Conservation (phyloP, 1,284 basidiomycete species). For the Grifola frondosa region DNA sequence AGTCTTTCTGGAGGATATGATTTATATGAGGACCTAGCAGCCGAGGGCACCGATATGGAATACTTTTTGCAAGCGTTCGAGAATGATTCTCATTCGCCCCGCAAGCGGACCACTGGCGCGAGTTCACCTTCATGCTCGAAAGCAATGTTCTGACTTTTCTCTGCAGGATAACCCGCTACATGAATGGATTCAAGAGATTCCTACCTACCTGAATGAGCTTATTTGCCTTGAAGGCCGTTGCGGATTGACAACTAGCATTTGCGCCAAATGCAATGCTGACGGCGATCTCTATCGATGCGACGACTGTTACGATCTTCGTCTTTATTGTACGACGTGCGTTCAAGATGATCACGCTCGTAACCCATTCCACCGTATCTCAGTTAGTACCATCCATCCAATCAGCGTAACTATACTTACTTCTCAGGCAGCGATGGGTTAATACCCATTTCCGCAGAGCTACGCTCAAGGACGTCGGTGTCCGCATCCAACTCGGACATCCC, state of each 20-base stretch:
- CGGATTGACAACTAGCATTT: background rate
- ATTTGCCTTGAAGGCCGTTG: constrained; percentile 6
- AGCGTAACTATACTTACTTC: too few species aligned
- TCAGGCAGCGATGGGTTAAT: background rate
- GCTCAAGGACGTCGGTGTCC: constrained; percentile 20
- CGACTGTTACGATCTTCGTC: constrained; percentile 8
- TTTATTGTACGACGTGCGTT: constrained; percentile 8
- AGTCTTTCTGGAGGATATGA: too few species aligned
- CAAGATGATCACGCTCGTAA: background rate
- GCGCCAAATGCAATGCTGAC: too few species aligned
- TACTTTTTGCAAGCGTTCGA: too few species aligned
- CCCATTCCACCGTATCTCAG: constrained; percentile 15
- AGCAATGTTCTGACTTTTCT: background rate
- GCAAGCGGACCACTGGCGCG: constrained; percentile 6
- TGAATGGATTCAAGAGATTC: constrained; percentile 4
- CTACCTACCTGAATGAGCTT: constrained; percentile 4
- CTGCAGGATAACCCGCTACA: constrained; percentile 7
- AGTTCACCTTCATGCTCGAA: background rate
- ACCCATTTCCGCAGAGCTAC: constrained; percentile 8
- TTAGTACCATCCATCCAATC: constrained; percentile 2
- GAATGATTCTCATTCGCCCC: background rate
- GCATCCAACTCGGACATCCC: constrained; percentile 26
- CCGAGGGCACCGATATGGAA: too few species aligned
- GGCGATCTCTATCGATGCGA: constrained; percentile 2
- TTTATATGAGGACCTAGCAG: too few species aligned